Conservation (phyloP, 805 yeast genomes). For the Yarrowia divulgata region DNA sequence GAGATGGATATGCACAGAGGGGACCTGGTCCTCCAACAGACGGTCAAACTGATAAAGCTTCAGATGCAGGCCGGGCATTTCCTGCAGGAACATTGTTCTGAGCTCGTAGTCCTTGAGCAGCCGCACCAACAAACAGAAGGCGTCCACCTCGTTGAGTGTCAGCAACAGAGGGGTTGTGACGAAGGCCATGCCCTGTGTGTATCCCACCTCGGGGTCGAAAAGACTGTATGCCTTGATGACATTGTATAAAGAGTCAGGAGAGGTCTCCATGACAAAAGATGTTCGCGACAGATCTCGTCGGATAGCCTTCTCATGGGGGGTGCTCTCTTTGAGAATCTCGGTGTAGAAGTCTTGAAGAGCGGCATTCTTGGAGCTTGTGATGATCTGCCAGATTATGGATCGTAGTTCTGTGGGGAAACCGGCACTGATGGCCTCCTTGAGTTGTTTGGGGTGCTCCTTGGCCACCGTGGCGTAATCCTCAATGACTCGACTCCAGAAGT, state of each 20-base stretch:
- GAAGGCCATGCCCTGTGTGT: conserved; percentile 98
- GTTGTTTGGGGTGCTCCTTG: conserved; percentile 62
- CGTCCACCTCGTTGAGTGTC: conserved; percentile 81
- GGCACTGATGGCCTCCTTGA: conserved; percentile 65
- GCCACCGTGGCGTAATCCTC: conserved; percentile 77
- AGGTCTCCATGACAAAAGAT: conserved; percentile 71
- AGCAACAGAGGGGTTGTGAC: conserved; percentile 83
- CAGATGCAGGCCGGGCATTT: conserved; percentile 91
- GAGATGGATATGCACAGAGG: conserved; percentile 76
- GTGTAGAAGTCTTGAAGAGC: conserved; percentile 65
- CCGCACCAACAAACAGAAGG: conserved; percentile 79
- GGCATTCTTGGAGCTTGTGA: conserved; percentile 76
- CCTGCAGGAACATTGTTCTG: conserved; percentile 78
- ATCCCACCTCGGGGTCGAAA: conserved; percentile 92
- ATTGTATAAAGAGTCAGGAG: conserved; percentile 66
- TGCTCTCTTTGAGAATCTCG: conserved; percentile 56
- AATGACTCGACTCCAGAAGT: conserved; percentile 85
- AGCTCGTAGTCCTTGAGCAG: conserved; percentile 87
- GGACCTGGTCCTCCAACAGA: conserved; percentile 76
- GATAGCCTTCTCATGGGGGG: conserved; percentile 76
- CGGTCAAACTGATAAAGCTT: conserved; percentile 90
- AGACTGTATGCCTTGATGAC: conserved; percentile 85
- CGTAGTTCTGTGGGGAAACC: conserved; percentile 89
- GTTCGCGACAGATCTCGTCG: conserved; percentile 86
- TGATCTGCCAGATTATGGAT: conserved; percentile 92